Evolutionary conservation across 164 flowering plant genomes (phyloP), one percentile per base, ranked within the genome.

Genomic region (Chimonanthus salicifolius): DNA sequence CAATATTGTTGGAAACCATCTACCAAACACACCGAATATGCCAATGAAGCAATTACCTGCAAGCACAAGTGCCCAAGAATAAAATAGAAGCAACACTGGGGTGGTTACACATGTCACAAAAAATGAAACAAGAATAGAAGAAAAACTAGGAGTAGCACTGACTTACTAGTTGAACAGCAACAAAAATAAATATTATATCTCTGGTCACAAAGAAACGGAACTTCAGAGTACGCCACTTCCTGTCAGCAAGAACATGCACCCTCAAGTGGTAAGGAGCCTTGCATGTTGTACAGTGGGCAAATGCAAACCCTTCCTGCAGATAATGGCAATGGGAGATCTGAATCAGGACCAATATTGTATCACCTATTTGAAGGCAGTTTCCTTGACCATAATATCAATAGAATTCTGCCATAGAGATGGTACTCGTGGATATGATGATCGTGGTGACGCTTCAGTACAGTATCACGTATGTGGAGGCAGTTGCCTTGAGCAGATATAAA

Each of bases 231-330:
- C 99, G 81, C 98, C 97, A 96, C 82, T 89, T 94, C 76, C 99
- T 85, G 82, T 93, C 97, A 67, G 95, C 95, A 80, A 81, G 80
- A 70, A 74, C 94, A 81, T 92, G 98, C 77, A 92, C 98, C 80
- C 99, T 87, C 85, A 95, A 79, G 80, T 88, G 88, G 78, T 95
- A 95, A 65, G 97, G 99, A 68, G 94, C 90, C 80, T 95, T 95
- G 84, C 99, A 95, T 62, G 99, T 95, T 47, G 99, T 96, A 87
- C 99, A 96, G 82, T 94, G 98, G 72, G 98, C 92, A 87, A 96
- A 96, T 74, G 99, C 99, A 86, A 92, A 94, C 49, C 99, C 99
- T 87, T 96, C 99, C 98, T 94, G 98, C 72, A 89, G 15, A 16
- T 44, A 66, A 66, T 33, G 10, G 10, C 10, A 44, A n/a, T 5